Percentiles rank a stretch among this genome's conserved stretches.
These are phyloP conservation scores for Phaeophleospora eucalypticola DNA, from an alignment of 2,329 filamentous ascomycete species.

Conservation along the genomic window DNA sequence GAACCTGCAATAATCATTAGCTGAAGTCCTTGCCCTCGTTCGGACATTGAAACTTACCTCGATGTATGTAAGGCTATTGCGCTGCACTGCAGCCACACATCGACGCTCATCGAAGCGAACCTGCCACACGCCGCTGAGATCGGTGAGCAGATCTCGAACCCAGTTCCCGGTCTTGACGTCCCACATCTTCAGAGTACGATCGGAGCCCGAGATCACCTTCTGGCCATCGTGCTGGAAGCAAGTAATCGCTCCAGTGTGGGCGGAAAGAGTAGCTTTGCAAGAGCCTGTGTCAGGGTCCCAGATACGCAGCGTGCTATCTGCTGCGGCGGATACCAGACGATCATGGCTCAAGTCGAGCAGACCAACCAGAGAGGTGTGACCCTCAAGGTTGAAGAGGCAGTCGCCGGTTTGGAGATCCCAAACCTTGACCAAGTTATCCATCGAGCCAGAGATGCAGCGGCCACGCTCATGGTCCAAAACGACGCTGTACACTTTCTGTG, in stretches of 20 bases:
- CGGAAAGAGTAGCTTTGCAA: conserved; percentile 84
- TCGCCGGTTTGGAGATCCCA: conserved; percentile 88
- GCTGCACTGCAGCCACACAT: conserved; percentile 93
- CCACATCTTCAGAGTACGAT: conserved; percentile 98
- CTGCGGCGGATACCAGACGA: conserved; percentile 87
- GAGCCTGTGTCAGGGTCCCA: conserved; percentile 94
- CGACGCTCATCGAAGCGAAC: conserved; percentile 94
- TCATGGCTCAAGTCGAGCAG: conserved; percentile 85
- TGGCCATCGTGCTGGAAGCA: conserved; percentile 97
- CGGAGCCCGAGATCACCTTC: conserved; percentile 94
- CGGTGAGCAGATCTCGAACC: conserved; percentile 85
- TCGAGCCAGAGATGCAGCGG: conserved; percentile 94
- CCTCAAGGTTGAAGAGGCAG: conserved; percentile 84
- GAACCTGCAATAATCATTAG: conserved; percentile 58
- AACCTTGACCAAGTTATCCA: conserved; percentile 97
- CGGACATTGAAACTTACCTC: conserved; percentile 62
- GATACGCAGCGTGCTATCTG: conserved; percentile 89
- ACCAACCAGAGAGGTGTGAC: conserved; percentile 87
- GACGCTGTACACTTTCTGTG: conserved; percentile 93
- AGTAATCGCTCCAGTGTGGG: conserved; percentile 94
- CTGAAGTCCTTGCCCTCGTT: background rate
- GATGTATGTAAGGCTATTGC: conserved; percentile 87
- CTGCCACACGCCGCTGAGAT: conserved; percentile 97
- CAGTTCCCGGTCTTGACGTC: conserved; percentile 89
- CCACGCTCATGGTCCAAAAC: conserved; percentile 88